These are phyloP conservation scores for Exophiala phaeomuriformis DNA, from an alignment of 2,329 filamentous ascomycete species.

Conservation along the genomic window DNA sequence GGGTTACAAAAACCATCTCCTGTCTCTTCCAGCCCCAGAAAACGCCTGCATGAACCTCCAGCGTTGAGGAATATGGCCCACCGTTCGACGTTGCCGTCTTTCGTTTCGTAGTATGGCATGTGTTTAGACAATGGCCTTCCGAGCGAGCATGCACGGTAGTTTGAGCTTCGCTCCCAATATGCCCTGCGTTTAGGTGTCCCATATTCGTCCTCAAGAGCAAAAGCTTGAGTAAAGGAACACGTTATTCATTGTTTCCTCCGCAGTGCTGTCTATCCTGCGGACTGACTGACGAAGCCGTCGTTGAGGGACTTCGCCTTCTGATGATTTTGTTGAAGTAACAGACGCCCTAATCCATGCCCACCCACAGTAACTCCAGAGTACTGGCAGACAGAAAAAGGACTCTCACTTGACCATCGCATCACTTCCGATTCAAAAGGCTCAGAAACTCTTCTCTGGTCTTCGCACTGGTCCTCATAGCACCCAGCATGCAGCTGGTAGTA, in stretches of 20 bases:
- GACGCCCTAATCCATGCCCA: background rate
- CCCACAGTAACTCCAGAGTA: background rate
- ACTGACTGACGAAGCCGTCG: background rate
- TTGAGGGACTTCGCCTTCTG: constrained; percentile 2
- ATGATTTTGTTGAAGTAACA: constrained; percentile 5
- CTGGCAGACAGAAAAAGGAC: background rate
- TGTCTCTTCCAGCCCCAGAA: too few species aligned
- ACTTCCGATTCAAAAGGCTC: constrained; percentile 58
- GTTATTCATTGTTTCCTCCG: background rate
- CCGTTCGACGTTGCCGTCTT: too few species aligned
- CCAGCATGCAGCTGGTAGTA: constrained; percentile 95
- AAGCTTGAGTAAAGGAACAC: background rate
- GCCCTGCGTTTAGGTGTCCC: too few species aligned
- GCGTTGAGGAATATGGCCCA: too few species aligned
- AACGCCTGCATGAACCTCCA: too few species aligned
- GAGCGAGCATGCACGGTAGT: too few species aligned
- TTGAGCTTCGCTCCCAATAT: too few species aligned
- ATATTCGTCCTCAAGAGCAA: background rate
- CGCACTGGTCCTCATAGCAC: constrained; percentile 82
- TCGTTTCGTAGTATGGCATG: too few species aligned
- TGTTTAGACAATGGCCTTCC: too few species aligned
- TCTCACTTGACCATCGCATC: background rate
- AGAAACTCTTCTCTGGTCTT: constrained; percentile 96
- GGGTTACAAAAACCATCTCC: too few species aligned
- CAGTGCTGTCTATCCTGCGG: background rate